These are phyloP conservation scores for Asterella californica DNA, from an alignment of 225 moss, liverwort and hornwort species.

Conservation along the genomic window DNA sequence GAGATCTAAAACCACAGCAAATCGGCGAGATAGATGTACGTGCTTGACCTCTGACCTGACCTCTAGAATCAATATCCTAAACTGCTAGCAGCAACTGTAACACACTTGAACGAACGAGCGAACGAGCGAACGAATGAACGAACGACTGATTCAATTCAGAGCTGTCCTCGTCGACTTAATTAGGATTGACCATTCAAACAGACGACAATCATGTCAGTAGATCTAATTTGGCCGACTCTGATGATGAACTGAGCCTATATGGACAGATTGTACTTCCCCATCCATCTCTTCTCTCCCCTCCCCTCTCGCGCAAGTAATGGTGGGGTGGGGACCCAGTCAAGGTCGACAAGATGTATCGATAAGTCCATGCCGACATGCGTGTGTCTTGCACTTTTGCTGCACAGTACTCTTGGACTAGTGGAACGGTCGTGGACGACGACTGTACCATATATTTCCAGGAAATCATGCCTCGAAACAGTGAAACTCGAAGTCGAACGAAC, in stretches of 20 bases:
- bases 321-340: not conserved
- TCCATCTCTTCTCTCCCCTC: not conserved
- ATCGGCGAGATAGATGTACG: not conserved
- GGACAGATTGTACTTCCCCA: not conserved
- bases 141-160: not conserved
- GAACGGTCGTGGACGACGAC: constrained; percentile 3
- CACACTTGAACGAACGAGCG: not conserved
- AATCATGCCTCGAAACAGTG: constrained; percentile 3
- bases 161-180: not conserved
- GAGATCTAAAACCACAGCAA: not conserved
- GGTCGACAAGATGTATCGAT: constrained; percentile 14
- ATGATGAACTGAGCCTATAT: not conserved
- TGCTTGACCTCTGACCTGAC: not conserved
- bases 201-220: constrained; percentile 1
- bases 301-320: not conserved
- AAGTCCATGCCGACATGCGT: not conserved
- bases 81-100: not conserved
- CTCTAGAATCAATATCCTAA: not conserved
- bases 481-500: too few relatives aligned
- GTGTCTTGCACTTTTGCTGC: constrained; percentile 5
- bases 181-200: not conserved
- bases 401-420: constrained; percentile 9
- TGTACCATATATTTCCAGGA: not conserved
- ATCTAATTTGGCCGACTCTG: not conserved
- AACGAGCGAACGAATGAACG: not conserved